These are phyloP conservation scores for Hypoxylon crocopeplum DNA, from an alignment of 495 filamentous ascomycete genomes.

Conservation along the genomic window DNA sequence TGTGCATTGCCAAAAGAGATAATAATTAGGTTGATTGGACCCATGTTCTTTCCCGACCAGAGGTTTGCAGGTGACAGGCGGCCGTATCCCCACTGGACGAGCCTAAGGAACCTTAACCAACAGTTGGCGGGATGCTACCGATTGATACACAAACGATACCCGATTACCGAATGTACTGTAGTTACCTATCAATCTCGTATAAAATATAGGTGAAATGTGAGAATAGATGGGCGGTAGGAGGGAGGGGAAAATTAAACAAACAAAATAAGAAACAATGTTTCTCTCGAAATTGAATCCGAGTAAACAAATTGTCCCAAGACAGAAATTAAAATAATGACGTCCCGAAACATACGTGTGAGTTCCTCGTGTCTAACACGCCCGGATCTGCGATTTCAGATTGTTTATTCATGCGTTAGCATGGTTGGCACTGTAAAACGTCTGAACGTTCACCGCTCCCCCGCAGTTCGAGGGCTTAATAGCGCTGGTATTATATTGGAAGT, in stretches of 20 bases:
- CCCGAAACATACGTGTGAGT: slow-evolving; percentile 15
- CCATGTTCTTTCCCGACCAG: slow-evolving; percentile 7
- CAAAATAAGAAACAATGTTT: slow-evolving; percentile 14
- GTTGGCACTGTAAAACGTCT: neutral
- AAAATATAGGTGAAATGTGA: too few relatives aligned
- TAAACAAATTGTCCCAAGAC: slow-evolving; percentile 9
- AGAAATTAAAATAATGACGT: slow-evolving; percentile 20
- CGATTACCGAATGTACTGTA: too few relatives aligned
- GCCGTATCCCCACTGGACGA: neutral
- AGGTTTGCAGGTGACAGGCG: neutral
- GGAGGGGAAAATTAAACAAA: slow-evolving; percentile 3
- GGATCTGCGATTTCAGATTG: slow-evolving; percentile 24
- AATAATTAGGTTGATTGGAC: slow-evolving; percentile 26
- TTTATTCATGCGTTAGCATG: slow-evolving; percentile 29
- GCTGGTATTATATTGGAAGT: too few relatives aligned
- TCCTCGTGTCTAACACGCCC: slow-evolving; percentile 10
- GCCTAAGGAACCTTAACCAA: neutral
- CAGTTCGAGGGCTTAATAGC: slow-evolving; percentile 21
- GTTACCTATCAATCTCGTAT: too few relatives aligned
- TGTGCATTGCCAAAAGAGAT: slow-evolving; percentile 33
- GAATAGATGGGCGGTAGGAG: too few relatives aligned
- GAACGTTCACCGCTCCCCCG: slow-evolving; percentile 22
- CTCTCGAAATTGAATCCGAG: slow-evolving; percentile 4
- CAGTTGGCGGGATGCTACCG: too few relatives aligned
- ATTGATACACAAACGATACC: too few relatives aligned